These are phyloP conservation scores for Coemansia sp. DNA, from an alignment of 192 early-diverging fungal species.

Conservation along the genomic window DNA sequence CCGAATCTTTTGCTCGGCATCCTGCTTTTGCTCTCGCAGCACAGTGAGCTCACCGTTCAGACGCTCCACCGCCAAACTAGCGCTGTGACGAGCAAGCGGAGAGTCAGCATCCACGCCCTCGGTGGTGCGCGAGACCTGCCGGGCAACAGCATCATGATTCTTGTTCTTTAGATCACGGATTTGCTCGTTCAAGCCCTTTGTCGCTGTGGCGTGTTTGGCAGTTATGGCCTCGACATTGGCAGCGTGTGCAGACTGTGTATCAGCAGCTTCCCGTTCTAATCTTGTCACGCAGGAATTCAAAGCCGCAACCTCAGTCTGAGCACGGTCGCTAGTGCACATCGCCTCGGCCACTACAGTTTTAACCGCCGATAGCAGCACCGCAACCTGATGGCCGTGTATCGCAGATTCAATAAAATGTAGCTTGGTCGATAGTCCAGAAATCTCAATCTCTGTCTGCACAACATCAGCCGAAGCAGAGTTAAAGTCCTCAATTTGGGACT, in stretches of 20 bases:
- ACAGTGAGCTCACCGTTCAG: constrained; percentile 46
- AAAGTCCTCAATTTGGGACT: constrained; percentile 31
- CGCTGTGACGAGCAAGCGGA: constrained; percentile 43
- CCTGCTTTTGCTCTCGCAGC: constrained; percentile 36
- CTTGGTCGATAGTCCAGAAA: constrained; percentile 28
- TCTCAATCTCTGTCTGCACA: constrained; percentile 29
- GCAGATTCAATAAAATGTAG: constrained; percentile 25
- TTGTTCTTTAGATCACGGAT: constrained; percentile 32
- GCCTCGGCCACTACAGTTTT: constrained; percentile 32
- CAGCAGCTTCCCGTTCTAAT: constrained; percentile 12
- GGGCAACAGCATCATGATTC: constrained; percentile 32
- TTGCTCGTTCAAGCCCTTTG: constrained; percentile 23
- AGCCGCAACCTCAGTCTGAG: background rate
- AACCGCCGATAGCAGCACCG: constrained; percentile 34
- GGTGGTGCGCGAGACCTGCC: constrained; percentile 15
- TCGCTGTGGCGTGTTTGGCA: background rate
- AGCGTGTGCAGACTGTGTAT: background rate
- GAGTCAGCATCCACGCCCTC: constrained; percentile 21
- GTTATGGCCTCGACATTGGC: constrained; percentile 1
- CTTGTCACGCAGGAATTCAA: constrained; percentile 4
- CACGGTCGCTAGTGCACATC: background rate
- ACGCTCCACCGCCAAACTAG: constrained; percentile 38
- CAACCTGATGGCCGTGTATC: constrained; percentile 41
- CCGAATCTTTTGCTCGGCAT: constrained; percentile 18
- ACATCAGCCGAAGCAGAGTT: constrained; percentile 20